Percentiles rank a stretch among this genome's conserved stretches.
phyloP scores from a whole-genome alignment of 352 stramenopile species.

The Ochromonadaceae sp. region DNA sequence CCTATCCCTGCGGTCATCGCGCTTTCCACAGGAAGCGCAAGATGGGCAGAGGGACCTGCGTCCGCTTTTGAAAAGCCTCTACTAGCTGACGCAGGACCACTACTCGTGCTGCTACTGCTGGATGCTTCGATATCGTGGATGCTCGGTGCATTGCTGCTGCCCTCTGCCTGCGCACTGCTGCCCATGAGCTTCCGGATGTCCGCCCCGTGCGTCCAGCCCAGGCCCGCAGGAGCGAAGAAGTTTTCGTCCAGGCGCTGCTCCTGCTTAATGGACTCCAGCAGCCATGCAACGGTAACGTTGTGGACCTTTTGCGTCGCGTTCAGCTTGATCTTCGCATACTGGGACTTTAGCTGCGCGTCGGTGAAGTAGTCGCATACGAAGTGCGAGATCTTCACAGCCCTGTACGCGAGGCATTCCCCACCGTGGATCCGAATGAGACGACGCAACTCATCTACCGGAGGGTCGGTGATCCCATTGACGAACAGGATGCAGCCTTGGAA shows the following conservation, averaged over 20 bases:
- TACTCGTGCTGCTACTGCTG: no score
- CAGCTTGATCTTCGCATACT: background rate
- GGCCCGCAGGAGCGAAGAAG: background rate
- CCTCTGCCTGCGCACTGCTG: no score
- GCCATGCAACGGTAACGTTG: background rate
- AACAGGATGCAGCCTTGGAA: slow-evolving; percentile 1
- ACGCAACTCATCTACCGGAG: slow-evolving; percentile 3
- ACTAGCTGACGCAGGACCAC: no score
- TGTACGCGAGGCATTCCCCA: background rate
- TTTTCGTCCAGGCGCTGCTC: background rate
- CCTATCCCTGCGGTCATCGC: no score
- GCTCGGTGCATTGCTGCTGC: no score
- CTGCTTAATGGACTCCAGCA: background rate
- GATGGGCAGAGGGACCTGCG: no score
- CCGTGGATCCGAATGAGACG: background rate
- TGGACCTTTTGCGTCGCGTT: background rate
- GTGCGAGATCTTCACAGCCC: background rate
- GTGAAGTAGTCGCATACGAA: slow-evolving; percentile 13
- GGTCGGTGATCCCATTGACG: slow-evolving; percentile 5
- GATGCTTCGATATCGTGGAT: no score
- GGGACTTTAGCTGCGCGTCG: slow-evolving; percentile 3
- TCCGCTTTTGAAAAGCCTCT: no score
- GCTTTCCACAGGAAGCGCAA: no score
- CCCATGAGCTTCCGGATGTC: background rate
- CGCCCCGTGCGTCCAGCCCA: background rate